Percentiles rank a stretch among this genome's conserved stretches.
Conservation (phyloP, 2,329 filamentous ascomycete species). For the Aspergillus ochraceoroseus region DNA sequence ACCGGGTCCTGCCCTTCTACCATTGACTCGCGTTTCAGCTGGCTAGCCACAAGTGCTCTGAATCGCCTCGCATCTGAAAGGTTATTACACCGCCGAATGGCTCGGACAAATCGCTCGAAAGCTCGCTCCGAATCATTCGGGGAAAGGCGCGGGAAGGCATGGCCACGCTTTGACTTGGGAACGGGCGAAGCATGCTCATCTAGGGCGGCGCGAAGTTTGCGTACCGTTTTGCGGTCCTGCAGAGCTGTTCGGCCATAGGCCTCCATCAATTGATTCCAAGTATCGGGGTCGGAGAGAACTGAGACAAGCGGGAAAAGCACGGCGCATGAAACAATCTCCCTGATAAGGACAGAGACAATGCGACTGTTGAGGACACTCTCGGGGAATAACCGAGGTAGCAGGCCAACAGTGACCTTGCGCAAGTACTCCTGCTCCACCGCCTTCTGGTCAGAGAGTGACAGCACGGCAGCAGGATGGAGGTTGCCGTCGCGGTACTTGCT, state of each 20-base stretch:
- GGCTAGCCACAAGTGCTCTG: slow-evolving; percentile 84
- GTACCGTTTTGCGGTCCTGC: slow-evolving; percentile 91
- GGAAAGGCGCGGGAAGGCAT: slow-evolving; percentile 70
- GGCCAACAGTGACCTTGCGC: slow-evolving; percentile 63
- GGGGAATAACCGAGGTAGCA: slow-evolving; percentile 72
- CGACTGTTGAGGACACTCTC: slow-evolving; percentile 69
- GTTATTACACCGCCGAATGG: slow-evolving; percentile 82
- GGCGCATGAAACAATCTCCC: slow-evolving; percentile 90
- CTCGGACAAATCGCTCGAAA: slow-evolving; percentile 90
- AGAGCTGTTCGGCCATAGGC: slow-evolving; percentile 78
- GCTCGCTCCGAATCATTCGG: slow-evolving; percentile 82
- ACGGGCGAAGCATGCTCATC: slow-evolving; percentile 89
- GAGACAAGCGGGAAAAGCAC: slow-evolving; percentile 77
- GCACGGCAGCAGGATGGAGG: slow-evolving; percentile 76
- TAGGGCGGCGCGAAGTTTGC: slow-evolving; percentile 81
- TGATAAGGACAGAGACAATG: slow-evolving; percentile 72
- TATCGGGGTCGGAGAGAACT: slow-evolving; percentile 83
- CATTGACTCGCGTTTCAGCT: slow-evolving; percentile 77
- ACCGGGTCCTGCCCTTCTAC: slow-evolving; percentile 75
- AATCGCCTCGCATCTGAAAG: slow-evolving; percentile 89
- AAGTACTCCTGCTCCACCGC: slow-evolving; percentile 83
- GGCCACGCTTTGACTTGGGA: slow-evolving; percentile 59
- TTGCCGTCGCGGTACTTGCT: slow-evolving; percentile 85
- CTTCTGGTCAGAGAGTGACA: slow-evolving; percentile 79
- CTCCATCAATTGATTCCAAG: slow-evolving; percentile 95